These are phyloP conservation scores for Primulina eburnea DNA, from an alignment of 257 asterid genomes.

Conservation along the genomic window DNA sequence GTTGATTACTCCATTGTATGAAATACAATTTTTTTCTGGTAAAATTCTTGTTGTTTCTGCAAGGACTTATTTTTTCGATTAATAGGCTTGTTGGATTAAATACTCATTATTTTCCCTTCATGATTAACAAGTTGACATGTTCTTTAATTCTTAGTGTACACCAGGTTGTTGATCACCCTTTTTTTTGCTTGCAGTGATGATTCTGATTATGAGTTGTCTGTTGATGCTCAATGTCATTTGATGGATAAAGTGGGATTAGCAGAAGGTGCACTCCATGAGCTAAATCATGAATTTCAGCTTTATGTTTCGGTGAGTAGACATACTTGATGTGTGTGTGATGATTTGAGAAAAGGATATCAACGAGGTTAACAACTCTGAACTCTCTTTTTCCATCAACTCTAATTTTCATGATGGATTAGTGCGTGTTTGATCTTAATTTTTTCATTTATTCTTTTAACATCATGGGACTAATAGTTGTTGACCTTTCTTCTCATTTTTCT, in stretches of 20 bases:
- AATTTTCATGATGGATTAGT: constrained; percentile 10
- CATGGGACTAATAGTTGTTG: neutral
- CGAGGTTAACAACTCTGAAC: constrained; percentile 8
- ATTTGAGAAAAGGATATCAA: constrained; percentile 12
- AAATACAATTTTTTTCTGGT: neutral
- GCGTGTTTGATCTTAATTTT: neutral
- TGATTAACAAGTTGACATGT: neutral
- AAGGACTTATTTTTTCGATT: neutral
- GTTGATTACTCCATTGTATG: too few species aligned
- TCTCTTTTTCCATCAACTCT: constrained; percentile 6
- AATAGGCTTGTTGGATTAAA: neutral
- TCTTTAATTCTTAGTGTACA: neutral
- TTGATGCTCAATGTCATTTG: constrained; percentile 41
- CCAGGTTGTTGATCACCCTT: constrained; percentile 4
- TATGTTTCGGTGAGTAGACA: constrained; percentile 52
- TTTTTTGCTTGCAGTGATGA: constrained; percentile 49
- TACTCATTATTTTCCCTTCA: neutral
- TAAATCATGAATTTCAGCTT: constrained; percentile 52
- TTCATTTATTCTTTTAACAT: constrained; percentile 11
- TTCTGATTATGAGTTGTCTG: constrained; percentile 41
- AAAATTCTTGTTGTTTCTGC: neutral
- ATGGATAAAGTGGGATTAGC: constrained; percentile 63
- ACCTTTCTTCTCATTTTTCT: constrained; percentile 21
- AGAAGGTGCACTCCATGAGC: constrained; percentile 68
- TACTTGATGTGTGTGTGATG: constrained; percentile 8